Conservation (phyloP, 2,329 filamentous ascomycete species). For the Mariannaea sp. region DNA sequence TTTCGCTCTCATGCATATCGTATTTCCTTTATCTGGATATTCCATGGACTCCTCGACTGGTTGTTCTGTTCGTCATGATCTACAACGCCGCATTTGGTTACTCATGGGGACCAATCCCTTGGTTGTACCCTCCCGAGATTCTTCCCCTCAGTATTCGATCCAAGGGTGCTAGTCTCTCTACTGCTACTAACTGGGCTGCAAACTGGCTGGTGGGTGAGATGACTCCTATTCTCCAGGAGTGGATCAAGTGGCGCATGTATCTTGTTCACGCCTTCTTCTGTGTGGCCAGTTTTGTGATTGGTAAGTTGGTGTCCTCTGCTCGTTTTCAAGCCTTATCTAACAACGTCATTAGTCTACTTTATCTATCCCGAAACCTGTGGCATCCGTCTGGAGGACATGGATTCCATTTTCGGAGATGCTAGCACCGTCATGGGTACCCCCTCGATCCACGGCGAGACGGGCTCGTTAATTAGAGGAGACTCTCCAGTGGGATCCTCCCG, state of each 20-base stretch:
- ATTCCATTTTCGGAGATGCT: constrained; percentile 89
- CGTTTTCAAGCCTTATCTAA: constrained; percentile 30
- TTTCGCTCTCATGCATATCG: constrained; percentile 86
- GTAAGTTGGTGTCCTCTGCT: constrained; percentile 61
- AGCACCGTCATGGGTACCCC: constrained; percentile 82
- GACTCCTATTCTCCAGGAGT: constrained; percentile 90
- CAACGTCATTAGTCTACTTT: constrained; percentile 78
- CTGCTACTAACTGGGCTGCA: constrained; percentile 96
- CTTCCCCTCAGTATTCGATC: constrained; percentile 94
- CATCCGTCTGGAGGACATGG: constrained; percentile 95
- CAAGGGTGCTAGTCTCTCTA: constrained; percentile 95
- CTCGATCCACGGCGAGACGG: constrained; percentile 74
- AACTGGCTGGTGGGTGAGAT: constrained; percentile 97
- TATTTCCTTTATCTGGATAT: constrained; percentile 95
- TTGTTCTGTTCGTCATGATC: constrained; percentile 95
- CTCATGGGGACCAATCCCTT: constrained; percentile 94
- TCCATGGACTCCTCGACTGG: constrained; percentile 75
- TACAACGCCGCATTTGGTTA: constrained; percentile 98
- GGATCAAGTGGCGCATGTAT: constrained; percentile 92
- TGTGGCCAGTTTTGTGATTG: constrained; percentile 90
- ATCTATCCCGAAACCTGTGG: constrained; percentile 97
- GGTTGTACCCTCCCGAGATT: constrained; percentile 99
- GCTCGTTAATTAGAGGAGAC: constrained; percentile 76
- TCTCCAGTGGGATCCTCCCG: constrained; percentile 78
- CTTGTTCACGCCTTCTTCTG: constrained; percentile 97